Conservation (phyloP, 2,329 filamentous ascomycete species). For the Ophidiomyces ophidiicola region DNA sequence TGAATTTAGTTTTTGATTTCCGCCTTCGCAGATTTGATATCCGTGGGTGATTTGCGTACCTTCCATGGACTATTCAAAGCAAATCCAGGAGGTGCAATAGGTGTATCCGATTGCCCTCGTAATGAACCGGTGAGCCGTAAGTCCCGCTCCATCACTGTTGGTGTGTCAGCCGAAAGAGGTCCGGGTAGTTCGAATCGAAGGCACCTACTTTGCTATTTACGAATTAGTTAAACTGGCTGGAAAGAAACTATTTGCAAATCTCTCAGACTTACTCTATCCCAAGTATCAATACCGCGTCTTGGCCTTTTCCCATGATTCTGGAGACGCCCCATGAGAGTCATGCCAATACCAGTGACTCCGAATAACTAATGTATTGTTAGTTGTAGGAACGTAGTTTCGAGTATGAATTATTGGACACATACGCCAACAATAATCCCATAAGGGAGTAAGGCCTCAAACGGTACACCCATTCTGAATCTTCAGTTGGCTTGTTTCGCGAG, state of each 20-base stretch:
- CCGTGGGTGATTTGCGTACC: conserved; percentile 33
- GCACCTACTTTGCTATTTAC: conserved; percentile 42
- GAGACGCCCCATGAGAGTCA: conserved; percentile 46
- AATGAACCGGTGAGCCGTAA: conserved; percentile 48
- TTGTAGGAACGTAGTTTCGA: conserved; percentile 14
- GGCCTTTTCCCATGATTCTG: conserved; percentile 52
- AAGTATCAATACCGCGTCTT: conserved; percentile 49
- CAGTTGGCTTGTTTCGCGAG: neutral
- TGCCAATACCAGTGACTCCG: conserved; percentile 45
- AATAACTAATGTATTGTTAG: conserved; percentile 48
- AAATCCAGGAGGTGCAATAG: conserved; percentile 48
- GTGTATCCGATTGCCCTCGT: conserved; percentile 50
- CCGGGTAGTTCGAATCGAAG: neutral
- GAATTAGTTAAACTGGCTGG: conserved; percentile 5
- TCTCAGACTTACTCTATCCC: conserved; percentile 47
- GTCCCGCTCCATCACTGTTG: conserved; percentile 55
- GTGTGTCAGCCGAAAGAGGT: conserved; percentile 10
- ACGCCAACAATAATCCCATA: conserved; percentile 53
- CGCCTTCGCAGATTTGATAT: conserved; percentile 7
- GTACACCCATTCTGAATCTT: conserved; percentile 46
- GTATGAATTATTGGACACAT: conserved; percentile 24
- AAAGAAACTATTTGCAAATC: neutral
- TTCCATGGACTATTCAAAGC: conserved; percentile 57
- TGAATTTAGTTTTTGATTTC: conserved; percentile 1
- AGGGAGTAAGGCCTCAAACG: conserved; percentile 53